Evolutionary conservation across 768 basidiomycete genomes (phyloP), one percentile per base, ranked within the genome.

Genomic region (Gloeopeniophorella convolvens): DNA sequence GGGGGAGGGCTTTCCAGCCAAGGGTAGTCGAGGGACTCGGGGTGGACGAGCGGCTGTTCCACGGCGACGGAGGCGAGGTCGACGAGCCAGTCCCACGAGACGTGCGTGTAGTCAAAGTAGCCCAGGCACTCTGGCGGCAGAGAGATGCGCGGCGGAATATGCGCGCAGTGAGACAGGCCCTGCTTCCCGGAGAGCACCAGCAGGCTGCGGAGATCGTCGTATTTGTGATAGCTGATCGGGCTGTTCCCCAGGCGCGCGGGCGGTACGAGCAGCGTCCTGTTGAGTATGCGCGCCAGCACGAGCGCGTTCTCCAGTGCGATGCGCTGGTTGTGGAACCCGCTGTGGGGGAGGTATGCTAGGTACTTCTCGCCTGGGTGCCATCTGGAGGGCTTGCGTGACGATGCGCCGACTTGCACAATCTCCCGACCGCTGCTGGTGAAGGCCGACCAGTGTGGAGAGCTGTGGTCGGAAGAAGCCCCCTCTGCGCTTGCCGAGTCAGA

Each of bases 291-390:
- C 1, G 88, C 74, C 43, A 91, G 75, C n/a, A 82, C 70, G 16
- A 90, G 74, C 3, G 86, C 89, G 59, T 92, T 92, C 67, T 91
- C 86, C 53, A 92, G 75, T 15, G 86, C 82, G 56, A 92, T 89
- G 28, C 88, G 82, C 67, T 91, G 87, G 64, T 89, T 91, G 66
- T 91, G 86, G 57, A 87, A 84, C 3, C 87, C 85, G 55, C 85
- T 87, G 63, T 91, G 88, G 11, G 89, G 88, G 16, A 91, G 71
- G 63, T 88, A 91, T 16, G 85, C 72, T 16, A 92, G 65, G 63
- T 76, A 91, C 45, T 63, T 69, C 53, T 72, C 71, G 16, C 64
- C 68, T 11, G 50, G 44, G 13, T 44, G 35, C 41, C 51, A 53
- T 18, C 12, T 34, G 18, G 48, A 51, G 6, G 45, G 16, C 18